phyloP scores from a whole-genome alignment of 768 basidiomycete genomes.

The Boletellus sp. region DNA sequence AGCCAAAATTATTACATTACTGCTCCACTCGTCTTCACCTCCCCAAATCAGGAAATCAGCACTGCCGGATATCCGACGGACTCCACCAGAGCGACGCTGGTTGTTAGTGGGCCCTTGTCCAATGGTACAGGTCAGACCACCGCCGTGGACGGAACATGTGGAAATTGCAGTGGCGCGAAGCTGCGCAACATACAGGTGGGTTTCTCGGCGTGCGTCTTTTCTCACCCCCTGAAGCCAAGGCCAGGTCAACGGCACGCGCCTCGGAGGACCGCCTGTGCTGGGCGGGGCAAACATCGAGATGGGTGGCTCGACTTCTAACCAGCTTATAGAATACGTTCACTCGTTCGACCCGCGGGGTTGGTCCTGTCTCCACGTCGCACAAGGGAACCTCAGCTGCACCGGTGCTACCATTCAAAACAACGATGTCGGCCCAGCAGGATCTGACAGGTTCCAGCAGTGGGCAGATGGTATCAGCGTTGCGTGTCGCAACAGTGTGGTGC shows the following conservation, averaged over 20 bases:
- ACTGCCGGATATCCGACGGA: slow-evolving; percentile 74
- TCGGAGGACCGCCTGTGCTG: slow-evolving; percentile 43
- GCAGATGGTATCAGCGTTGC: slow-evolving; percentile 79
- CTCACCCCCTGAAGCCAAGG: not conserved
- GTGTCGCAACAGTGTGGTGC: slow-evolving; percentile 58
- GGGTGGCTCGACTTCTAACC: slow-evolving; percentile 69
- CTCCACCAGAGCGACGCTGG: slow-evolving; percentile 61
- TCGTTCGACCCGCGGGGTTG: slow-evolving; percentile 77
- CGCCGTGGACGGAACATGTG: slow-evolving; percentile 67
- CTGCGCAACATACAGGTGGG: slow-evolving; percentile 70
- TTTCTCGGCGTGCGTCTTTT: not conserved
- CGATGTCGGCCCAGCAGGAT: slow-evolving; percentile 77
- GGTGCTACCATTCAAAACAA: slow-evolving; percentile 72
- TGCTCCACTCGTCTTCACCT: slow-evolving; percentile 62
- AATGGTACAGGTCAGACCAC: slow-evolving; percentile 68
- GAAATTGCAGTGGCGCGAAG: slow-evolving; percentile 53
- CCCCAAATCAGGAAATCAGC: slow-evolving; percentile 75
- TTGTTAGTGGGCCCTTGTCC: slow-evolving; percentile 60
- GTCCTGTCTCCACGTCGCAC: slow-evolving; percentile 76
- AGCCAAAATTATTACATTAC: slow-evolving; percentile 57
- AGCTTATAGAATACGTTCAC: slow-evolving; percentile 73
- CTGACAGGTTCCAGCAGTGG: slow-evolving; percentile 65
- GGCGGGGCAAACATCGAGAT: slow-evolving; percentile 84
- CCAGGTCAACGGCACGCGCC: slow-evolving; percentile 73
- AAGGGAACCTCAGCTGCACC: slow-evolving; percentile 64